Percentiles rank a stretch among this genome's conserved stretches.
Conservation (phyloP, 495 filamentous ascomycete genomes). For the Niebla homalea region DNA sequence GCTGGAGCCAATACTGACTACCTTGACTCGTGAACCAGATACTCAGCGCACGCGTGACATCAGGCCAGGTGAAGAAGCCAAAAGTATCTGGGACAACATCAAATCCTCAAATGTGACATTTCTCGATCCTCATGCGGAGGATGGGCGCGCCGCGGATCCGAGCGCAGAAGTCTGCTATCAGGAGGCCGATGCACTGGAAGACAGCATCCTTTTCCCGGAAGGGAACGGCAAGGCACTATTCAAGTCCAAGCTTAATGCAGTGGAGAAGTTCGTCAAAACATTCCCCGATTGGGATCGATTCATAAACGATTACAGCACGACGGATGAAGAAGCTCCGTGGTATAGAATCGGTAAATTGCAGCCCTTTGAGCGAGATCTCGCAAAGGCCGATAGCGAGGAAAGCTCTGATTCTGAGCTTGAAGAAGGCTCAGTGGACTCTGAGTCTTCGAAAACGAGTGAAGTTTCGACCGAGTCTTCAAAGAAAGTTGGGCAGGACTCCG, state of each 20-base stretch:
- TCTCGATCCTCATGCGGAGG: slow-evolving; percentile 9
- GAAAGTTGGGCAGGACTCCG: background rate
- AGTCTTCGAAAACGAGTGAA: background rate
- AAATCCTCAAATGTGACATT: slow-evolving; percentile 17
- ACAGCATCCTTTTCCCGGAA: slow-evolving; percentile 33
- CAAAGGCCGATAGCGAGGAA: slow-evolving; percentile 7
- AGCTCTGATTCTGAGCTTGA: slow-evolving; percentile 5
- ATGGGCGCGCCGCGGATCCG: slow-evolving; percentile 4
- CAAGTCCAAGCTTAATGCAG: slow-evolving; percentile 24
- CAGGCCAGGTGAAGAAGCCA: slow-evolving; percentile 25
- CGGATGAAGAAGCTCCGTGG: slow-evolving; percentile 5
- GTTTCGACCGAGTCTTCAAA: background rate
- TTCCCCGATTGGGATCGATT: slow-evolving; percentile 18
- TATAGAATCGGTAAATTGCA: too few species aligned
- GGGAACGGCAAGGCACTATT: slow-evolving; percentile 22
- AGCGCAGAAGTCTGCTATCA: slow-evolving; percentile 26
- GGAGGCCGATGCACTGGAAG: slow-evolving; percentile 33
- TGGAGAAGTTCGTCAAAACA: slow-evolving; percentile 23
- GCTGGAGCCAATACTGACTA: slow-evolving; percentile 25
- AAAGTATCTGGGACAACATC: slow-evolving; percentile 28
- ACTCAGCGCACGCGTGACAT: slow-evolving; percentile 28
- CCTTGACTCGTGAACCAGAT: slow-evolving; percentile 24
- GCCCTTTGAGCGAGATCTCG: too few species aligned
- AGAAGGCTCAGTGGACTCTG: background rate
- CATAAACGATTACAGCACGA: slow-evolving; percentile 18